These are phyloP conservation scores for Fusarium sp. DNA, from an alignment of 2,329 filamentous ascomycete genomes.

Conservation along the genomic window DNA sequence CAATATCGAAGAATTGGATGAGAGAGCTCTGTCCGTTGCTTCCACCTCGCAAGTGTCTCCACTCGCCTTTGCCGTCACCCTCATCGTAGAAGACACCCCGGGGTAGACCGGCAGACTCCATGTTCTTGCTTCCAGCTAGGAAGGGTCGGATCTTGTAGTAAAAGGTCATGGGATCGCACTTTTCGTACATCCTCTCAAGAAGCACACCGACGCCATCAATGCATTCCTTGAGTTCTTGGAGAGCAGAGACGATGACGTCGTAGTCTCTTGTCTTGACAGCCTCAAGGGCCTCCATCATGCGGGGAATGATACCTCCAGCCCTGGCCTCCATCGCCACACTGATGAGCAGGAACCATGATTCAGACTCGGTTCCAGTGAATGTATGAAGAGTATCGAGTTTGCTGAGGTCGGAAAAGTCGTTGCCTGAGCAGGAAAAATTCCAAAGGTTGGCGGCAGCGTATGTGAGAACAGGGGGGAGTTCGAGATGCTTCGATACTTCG, in stretches of 20 bases:
- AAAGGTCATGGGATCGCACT: slow-evolving; percentile 87
- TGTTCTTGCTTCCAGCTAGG: slow-evolving; percentile 91
- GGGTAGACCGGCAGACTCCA: slow-evolving; percentile 85
- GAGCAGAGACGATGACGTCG: slow-evolving; percentile 68
- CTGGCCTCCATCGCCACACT: slow-evolving; percentile 91
- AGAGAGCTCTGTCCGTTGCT: slow-evolving; percentile 94
- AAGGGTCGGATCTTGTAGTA: slow-evolving; percentile 91
- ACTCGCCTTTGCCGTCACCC: slow-evolving; percentile 72
- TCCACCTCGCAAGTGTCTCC: slow-evolving; percentile 85
- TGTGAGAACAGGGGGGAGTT: slow-evolving; percentile 89
- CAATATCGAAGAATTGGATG: slow-evolving; percentile 92
- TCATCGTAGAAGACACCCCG: slow-evolving; percentile 88
- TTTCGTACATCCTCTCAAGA: slow-evolving; percentile 87
- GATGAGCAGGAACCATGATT: slow-evolving; percentile 94
- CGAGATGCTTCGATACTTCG: slow-evolving; percentile 76
- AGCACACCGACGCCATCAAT: slow-evolving; percentile 76
- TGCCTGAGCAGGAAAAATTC: slow-evolving; percentile 77
- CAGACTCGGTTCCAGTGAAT: slow-evolving; percentile 88
- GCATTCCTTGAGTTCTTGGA: slow-evolving; percentile 73
- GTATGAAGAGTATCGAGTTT: slow-evolving; percentile 80
- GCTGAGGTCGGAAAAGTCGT: slow-evolving; percentile 72
- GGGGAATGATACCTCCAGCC: slow-evolving; percentile 78
- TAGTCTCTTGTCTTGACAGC: slow-evolving; percentile 73
- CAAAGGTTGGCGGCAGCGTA: slow-evolving; percentile 89
- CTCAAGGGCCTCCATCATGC: slow-evolving; percentile 81